Conservation (phyloP, 805 yeast genomes). For the Candida easanensis region DNA sequence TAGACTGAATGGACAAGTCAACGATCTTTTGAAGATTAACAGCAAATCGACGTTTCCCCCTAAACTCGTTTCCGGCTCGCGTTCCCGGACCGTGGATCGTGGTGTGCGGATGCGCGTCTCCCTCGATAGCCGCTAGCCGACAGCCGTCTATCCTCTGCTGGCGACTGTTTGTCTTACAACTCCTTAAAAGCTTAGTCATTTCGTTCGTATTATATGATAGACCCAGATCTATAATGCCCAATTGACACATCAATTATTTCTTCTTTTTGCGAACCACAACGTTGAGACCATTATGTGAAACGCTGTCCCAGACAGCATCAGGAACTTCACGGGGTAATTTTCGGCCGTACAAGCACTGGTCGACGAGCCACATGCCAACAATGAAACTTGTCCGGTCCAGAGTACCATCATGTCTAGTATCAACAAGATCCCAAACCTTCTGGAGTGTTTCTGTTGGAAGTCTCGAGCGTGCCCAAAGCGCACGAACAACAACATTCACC, state of each 20-base stretch:
- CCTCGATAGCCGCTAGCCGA: too few relatives aligned
- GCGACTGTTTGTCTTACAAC: too few relatives aligned
- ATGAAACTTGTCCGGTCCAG: slow-evolving; percentile 78
- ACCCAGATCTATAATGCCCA: too few relatives aligned
- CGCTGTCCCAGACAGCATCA: slow-evolving; percentile 78
- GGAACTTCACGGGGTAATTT: slow-evolving; percentile 75
- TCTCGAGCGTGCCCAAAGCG: slow-evolving; percentile 78
- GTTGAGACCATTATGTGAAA: slow-evolving; percentile 45
- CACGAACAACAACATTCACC: slow-evolving; percentile 55
- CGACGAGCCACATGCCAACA: slow-evolving; percentile 98
- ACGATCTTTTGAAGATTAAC: too few relatives aligned
- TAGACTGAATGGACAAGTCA: too few relatives aligned
- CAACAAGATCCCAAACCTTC: slow-evolving; percentile 73
- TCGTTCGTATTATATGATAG: too few relatives aligned
- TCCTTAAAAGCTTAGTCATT: too few relatives aligned
- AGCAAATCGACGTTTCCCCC: too few relatives aligned
- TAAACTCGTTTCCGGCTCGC: too few relatives aligned
- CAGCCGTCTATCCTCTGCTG: too few relatives aligned
- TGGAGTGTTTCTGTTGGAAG: slow-evolving; percentile 59
- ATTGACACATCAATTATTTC: not conserved
- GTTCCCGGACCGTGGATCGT: too few relatives aligned
- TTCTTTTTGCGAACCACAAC: slow-evolving; percentile 27
- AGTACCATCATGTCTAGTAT: slow-evolving; percentile 64
- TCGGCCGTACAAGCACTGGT: slow-evolving; percentile 91
- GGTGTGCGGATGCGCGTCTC: too few relatives aligned